phyloP scores from a whole-genome alignment of 202 grass and related monocot species.

The Dendrocalamus latiflorus region DNA sequence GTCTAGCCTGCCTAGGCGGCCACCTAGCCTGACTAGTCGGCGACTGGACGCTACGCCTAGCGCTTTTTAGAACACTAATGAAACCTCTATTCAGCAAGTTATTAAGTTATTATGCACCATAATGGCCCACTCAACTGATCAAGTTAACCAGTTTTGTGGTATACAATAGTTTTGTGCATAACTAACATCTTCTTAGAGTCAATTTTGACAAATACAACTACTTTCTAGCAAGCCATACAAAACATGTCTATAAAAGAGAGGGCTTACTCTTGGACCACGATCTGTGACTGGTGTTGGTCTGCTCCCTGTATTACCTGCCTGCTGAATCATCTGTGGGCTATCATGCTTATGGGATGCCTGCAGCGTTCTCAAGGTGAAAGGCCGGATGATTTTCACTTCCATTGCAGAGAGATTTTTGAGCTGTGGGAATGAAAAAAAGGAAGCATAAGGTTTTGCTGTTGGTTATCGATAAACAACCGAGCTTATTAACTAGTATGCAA shows the following conservation, averaged over 20 bases:
- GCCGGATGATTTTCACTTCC: constrained; percentile 89
- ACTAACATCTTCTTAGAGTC: neutral
- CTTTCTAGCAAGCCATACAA: neutral
- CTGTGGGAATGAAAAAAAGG: constrained; percentile 22
- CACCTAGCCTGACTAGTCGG: neutral
- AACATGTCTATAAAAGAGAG: neutral
- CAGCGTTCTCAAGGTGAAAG: constrained; percentile 81
- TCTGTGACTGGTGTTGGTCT: constrained; percentile 54
- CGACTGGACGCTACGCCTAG: neutral
- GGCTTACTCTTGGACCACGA: constrained; percentile 77
- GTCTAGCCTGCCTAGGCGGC: neutral
- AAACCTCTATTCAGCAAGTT: neutral
- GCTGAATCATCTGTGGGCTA: constrained; percentile 84
- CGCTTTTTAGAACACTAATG: too few relatives aligned
- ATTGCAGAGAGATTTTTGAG: constrained; percentile 98
- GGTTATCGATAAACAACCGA: neutral
- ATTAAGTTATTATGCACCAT: neutral
- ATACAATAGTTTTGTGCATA: neutral
- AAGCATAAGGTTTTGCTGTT: neutral
- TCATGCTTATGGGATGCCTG: constrained; percentile 96
- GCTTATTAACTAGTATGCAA: neutral
- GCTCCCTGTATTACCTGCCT: constrained; percentile 43
- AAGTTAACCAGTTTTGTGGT: neutral
- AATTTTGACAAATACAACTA: neutral
- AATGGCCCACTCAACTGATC: neutral